phyloP scores from a whole-genome alignment of 148 eudicot genomes.

The Drosera capensis region DNA sequence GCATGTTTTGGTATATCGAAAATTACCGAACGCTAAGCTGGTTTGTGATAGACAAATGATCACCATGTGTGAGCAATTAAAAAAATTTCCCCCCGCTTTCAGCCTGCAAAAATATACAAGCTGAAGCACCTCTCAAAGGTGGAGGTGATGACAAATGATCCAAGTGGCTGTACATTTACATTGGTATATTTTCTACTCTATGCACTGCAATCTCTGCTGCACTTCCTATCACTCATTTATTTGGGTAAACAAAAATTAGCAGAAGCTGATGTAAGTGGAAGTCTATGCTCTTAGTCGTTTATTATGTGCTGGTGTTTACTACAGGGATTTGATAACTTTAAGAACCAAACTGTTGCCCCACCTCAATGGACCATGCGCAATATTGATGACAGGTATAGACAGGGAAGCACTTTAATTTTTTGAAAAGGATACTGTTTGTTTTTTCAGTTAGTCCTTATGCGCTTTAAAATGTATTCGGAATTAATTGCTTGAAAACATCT shows the following conservation, averaged over 20 bases:
- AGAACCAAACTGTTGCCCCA: conserved; percentile 86
- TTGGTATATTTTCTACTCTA: conserved; percentile 36
- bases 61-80: conserved; percentile 5
- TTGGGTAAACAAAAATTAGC: background rate
- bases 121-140: conserved; percentile 87
- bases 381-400: conserved; percentile 75
- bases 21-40: background rate
- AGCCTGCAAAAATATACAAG: conserved; percentile 87
- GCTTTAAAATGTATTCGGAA: no score
- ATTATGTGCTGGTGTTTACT: background rate
- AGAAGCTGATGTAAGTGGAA: background rate
- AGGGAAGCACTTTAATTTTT: background rate
- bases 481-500: background rate
- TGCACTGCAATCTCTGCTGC: background rate
- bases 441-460: background rate
- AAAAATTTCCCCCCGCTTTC: no score
- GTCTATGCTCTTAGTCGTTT: background rate
- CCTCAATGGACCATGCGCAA: conserved; percentile 99
- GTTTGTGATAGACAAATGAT: background rate
- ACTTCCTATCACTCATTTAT: background rate
- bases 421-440: background rate
- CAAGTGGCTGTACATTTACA: conserved; percentile 74
- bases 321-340: conserved; percentile 93
- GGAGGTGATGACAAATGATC: conserved; percentile 77
- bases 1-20: background rate